Conservation (phyloP, 257 asterid genomes). For the Oldenlandia corymbosa region DNA sequence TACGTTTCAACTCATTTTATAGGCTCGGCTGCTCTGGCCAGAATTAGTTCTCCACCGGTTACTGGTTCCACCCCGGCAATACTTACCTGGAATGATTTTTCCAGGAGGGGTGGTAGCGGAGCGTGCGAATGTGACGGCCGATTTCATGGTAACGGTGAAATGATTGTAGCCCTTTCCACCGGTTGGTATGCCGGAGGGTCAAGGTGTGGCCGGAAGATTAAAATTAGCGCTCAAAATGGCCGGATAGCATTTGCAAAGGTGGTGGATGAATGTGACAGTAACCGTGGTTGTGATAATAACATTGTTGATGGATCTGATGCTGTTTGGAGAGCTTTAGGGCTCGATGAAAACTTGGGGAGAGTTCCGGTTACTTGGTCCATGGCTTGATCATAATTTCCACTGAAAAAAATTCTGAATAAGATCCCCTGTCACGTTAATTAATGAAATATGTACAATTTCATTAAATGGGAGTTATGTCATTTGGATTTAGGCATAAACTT, state of each 20-base stretch:
- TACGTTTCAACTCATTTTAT: background rate
- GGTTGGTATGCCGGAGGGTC: slow-evolving; percentile 32
- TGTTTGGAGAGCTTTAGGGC: slow-evolving; percentile 32
- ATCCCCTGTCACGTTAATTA: too few species aligned
- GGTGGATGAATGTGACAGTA: slow-evolving; percentile 25
- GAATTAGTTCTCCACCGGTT: slow-evolving; percentile 31
- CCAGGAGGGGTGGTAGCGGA: slow-evolving; percentile 35
- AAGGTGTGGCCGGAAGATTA: slow-evolving; percentile 23
- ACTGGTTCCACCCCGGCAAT: slow-evolving; percentile 30
- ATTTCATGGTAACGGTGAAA: slow-evolving; percentile 26
- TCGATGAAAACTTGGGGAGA: slow-evolving; percentile 20
- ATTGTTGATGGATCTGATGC: slow-evolving; percentile 37
- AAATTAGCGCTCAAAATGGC: slow-evolving; percentile 25
- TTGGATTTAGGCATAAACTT: too few species aligned
- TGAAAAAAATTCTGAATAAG: too few species aligned
- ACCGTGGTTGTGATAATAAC: slow-evolving; percentile 26
- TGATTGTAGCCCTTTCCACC: slow-evolving; percentile 39
- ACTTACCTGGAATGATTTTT: slow-evolving; percentile 38
- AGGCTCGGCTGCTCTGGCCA: too few species aligned
- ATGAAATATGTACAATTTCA: too few species aligned
- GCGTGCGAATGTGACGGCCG: slow-evolving; percentile 30
- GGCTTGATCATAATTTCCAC: too few species aligned
- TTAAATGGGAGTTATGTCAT: too few species aligned
- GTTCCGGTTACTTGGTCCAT: slow-evolving; percentile 23
- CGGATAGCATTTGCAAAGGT: slow-evolving; percentile 39